A percentile compares a stretch with the other conserved stretches of the same genome.
These are phyloP conservation scores for Acrodontium crateriforme DNA, from an alignment of 2,329 filamentous ascomycete genomes.

Conservation along the genomic window DNA sequence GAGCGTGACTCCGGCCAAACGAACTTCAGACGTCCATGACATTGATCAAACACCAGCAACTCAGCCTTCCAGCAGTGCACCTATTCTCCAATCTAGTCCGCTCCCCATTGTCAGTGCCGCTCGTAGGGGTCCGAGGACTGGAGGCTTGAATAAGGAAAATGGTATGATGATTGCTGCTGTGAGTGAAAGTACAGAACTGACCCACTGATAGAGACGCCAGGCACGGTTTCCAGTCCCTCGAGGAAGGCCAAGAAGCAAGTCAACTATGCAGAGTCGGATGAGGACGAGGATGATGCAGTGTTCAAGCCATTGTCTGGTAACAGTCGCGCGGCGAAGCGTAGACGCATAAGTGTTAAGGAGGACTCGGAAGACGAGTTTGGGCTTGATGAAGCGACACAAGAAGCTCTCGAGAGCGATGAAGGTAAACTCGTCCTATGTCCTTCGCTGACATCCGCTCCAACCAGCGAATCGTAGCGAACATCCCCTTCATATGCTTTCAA, in stretches of 20 bases:
- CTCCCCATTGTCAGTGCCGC: too few relatives aligned
- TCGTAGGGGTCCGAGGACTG: too few relatives aligned
- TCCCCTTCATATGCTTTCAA: slow-evolving; percentile 5
- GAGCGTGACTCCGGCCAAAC: slow-evolving; percentile 22
- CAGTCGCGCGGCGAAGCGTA: slow-evolving; percentile 39
- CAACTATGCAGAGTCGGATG: slow-evolving; percentile 74
- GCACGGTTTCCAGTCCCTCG: slow-evolving; percentile 55
- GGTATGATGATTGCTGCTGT: slow-evolving; percentile 28
- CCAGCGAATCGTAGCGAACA: slow-evolving; percentile 9
- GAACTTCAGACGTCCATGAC: slow-evolving; percentile 18
- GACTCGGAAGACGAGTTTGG: slow-evolving; percentile 55
- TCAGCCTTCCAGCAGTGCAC: too few relatives aligned
- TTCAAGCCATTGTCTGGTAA: slow-evolving; percentile 42
- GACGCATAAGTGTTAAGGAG: slow-evolving; percentile 49
- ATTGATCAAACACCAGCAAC: too few relatives aligned
- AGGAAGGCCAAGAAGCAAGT: slow-evolving; percentile 58
- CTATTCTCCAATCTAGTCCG: too few relatives aligned
- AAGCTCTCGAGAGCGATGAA: slow-evolving; percentile 46
- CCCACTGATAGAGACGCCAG: slow-evolving; percentile 29
- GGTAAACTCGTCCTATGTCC: too few relatives aligned
- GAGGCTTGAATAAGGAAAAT: slow-evolving; percentile 42
- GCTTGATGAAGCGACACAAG: slow-evolving; percentile 42
- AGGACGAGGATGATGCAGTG: slow-evolving; percentile 57
- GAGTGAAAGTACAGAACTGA: slow-evolving; percentile 20
- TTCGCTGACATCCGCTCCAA: slow-evolving; percentile 4